These are phyloP conservation scores for Tylopilus plumbeoviolaceoides DNA, from an alignment of 768 basidiomycete genomes.

Conservation along the genomic window DNA sequence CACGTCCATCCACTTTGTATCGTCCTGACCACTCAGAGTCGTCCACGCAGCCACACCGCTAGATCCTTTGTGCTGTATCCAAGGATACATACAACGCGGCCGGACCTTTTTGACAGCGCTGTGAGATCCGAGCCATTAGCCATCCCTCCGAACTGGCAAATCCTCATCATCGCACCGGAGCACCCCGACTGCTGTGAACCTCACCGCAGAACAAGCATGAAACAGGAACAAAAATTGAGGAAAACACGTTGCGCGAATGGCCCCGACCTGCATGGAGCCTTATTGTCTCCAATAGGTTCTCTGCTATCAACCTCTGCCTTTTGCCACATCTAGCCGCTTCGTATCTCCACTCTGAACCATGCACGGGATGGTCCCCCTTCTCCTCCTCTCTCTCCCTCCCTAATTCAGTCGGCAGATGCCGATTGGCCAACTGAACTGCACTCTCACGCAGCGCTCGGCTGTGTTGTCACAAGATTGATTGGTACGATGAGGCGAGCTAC, in stretches of 20 bases:
- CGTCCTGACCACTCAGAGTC: neutral
- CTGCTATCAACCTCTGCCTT: conserved; percentile 1
- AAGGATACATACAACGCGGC: conserved; percentile 6
- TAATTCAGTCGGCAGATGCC: conserved; percentile 30
- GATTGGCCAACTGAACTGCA: neutral
- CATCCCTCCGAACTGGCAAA: neutral
- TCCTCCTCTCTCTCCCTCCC: too few relatives aligned
- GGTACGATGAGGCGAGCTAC: conserved; percentile 3
- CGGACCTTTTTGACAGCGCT: conserved; percentile 5
- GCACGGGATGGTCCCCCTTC: neutral
- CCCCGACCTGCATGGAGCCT: conserved; percentile 9
- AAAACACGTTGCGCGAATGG: conserved; percentile 10
- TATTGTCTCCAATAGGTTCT: conserved; percentile 11
- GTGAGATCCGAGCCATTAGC: conserved; percentile 14
- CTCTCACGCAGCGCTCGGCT: conserved; percentile 28
- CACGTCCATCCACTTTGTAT: neutral
- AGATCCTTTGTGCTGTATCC: conserved; percentile 9
- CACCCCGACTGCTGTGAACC: neutral
- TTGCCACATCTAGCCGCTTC: conserved; percentile 11
- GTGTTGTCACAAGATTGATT: conserved; percentile 22
- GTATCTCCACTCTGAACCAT: conserved; percentile 22
- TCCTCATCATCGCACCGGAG: neutral
- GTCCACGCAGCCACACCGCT: neutral
- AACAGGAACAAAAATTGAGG: neutral
- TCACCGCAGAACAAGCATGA: neutral